Evolutionary conservation across 352 stramenopile species (phyloP).

Genomic region (Globisporangium sylvaticum): DNA sequence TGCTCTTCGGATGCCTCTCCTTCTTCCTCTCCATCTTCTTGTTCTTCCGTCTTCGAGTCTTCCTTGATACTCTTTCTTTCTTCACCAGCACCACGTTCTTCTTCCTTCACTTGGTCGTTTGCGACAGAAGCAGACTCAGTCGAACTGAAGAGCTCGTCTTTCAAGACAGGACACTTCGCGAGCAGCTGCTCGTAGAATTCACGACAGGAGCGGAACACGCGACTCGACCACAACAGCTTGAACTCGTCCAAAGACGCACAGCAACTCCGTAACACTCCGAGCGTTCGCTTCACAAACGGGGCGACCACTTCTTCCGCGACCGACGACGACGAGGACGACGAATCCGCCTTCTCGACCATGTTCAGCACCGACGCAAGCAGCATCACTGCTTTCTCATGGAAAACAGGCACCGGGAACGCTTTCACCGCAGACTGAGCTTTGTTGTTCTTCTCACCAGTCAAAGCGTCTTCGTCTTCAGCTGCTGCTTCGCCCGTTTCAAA

Average conservation of each 20-base stretch:
- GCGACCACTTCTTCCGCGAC: conserved; percentile 21
- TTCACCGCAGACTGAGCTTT: conserved; percentile 25
- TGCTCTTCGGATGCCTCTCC: neutral
- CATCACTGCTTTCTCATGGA: conserved; percentile 67
- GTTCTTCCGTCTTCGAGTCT: neutral
- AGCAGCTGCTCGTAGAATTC: conserved; percentile 62
- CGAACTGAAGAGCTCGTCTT: conserved; percentile 22
- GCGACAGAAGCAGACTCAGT: neutral
- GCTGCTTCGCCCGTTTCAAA: conserved; percentile 25
- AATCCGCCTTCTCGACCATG: conserved; percentile 40
- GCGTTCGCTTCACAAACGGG: conserved; percentile 42
- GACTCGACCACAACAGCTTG: conserved; percentile 54
- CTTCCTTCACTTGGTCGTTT: neutral
- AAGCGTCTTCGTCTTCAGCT: conserved; percentile 19
- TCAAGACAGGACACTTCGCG: conserved; percentile 29
- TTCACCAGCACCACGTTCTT: neutral
- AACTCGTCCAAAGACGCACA: conserved; percentile 60
- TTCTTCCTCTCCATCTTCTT: neutral
- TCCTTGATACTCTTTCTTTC: neutral
- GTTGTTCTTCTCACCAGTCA: conserved; percentile 7
- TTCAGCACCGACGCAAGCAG: conserved; percentile 41
- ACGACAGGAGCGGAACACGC: conserved; percentile 48
- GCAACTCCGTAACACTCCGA: conserved; percentile 36
- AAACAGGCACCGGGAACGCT: conserved; percentile 47
- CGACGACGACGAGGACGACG: conserved; percentile 9